phyloP scores from a whole-genome alignment of 2,329 filamentous ascomycete species.

The Parascedosporium putredinis region DNA sequence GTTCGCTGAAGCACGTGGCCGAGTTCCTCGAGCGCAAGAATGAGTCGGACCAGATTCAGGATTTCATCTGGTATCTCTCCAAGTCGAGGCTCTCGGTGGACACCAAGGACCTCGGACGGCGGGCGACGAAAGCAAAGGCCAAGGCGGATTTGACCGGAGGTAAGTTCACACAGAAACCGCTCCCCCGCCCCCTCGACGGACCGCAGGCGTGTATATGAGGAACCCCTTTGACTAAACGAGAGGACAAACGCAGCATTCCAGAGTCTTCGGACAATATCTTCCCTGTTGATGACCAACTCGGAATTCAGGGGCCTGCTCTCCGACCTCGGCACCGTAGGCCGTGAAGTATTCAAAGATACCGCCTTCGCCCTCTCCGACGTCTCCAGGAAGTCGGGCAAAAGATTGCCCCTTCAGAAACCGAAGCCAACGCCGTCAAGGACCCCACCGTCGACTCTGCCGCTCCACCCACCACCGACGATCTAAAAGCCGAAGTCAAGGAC shows the following conservation, averaged over 20 bases:
- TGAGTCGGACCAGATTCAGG: conserved; percentile 72
- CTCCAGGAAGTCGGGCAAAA: conserved; percentile 64
- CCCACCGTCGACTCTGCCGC: conserved; percentile 11
- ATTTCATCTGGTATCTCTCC: conserved; percentile 77
- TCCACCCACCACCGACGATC: conserved; percentile 49
- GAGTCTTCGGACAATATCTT: conserved; percentile 73
- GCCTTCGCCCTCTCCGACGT: conserved; percentile 68
- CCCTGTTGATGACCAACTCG: conserved; percentile 76
- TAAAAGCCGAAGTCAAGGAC: conserved; percentile 46
- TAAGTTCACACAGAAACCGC: conserved; percentile 19
- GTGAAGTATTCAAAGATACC: conserved; percentile 79
- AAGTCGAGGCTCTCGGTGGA: conserved; percentile 64
- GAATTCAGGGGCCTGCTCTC: conserved; percentile 81
- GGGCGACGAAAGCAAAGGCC: conserved; percentile 51
- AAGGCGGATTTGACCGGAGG: conserved; percentile 49
- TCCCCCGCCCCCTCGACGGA: too few relatives aligned
- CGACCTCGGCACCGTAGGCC: conserved; percentile 67
- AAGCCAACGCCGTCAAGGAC: neutral
- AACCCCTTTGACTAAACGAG: too few relatives aligned
- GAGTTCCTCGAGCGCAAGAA: conserved; percentile 79
- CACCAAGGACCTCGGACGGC: conserved; percentile 45
- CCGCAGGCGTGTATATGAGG: too few relatives aligned
- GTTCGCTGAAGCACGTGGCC: conserved; percentile 71
- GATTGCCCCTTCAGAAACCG: conserved; percentile 37
- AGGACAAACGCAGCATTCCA: conserved; percentile 48